Evolutionary conservation across 2,329 filamentous ascomycete species (phyloP), one percentile per base, ranked within the genome.

Genomic region (Waltergamsia citrina): DNA sequence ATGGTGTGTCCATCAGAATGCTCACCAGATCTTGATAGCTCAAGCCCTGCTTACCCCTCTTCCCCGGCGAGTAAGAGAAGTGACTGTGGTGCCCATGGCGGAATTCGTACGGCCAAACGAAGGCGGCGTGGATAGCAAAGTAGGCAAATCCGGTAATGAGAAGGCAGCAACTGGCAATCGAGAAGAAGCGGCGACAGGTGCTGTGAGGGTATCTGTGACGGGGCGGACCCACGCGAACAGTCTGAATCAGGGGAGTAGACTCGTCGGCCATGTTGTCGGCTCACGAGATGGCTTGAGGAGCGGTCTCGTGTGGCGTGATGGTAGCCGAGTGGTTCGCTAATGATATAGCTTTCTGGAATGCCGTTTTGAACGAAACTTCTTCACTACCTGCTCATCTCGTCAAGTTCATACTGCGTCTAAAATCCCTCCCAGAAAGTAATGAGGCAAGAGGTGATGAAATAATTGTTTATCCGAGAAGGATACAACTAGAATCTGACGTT

Each of bases 191-290:
- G 33, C 80, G 76, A 29, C 78, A 52, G 19, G 68, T 70, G 43
- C 71, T 65, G 44, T 81, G 75, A 29, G 63, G 63, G 46, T 78
- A 78, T 44, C 76, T 64, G 42, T 57, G 63, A 46, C 63, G 63
- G 39, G 63, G 61, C 41, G 69, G 54, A 38, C 64, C 65, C 44
- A 79, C 63, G 14, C 51, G 67, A 38, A 84, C 72, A 33, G 71
- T 77, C 46, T 76, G 67, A 41, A 85, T 69, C 45, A 86, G 67
- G 38, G 81, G 81, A 33, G 78, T 82, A 37, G 63, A 65, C 61
- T 85, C 80, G 52, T 39, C 45, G 35, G 53, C 42, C 57, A 60
- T 59, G 22, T 20, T 22, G 11, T n/a, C 25, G 8, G 8, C n/a
- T 24, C 22, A 24, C 8, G 8, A 24, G 22, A 8, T 24, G 22